Base-by-base conservation (phyloP, 2,329 filamentous ascomycete species). In the Colletotrichum somersetense region DNA sequence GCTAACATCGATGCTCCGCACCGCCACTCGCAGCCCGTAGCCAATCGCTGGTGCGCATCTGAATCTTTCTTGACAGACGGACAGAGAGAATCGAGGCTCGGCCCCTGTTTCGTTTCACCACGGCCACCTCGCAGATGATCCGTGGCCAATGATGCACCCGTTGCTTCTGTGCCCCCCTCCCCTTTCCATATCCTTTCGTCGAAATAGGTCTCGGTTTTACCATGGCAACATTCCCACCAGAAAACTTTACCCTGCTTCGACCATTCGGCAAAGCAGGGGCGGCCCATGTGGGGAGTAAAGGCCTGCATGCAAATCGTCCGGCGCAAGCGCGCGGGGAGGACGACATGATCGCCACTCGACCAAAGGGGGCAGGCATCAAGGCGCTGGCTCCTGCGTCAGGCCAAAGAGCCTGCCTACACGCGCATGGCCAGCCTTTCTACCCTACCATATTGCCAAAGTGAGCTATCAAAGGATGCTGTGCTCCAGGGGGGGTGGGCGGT, bases 51-150 rank as follows among this genome's bases (percentile, higher is more conserved):
- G 30, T 46, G 30, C 62, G 53, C 46, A 69, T 55, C 70, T 44
- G 69, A 66, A 70, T 55, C 46, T 64, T 72, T 64, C 61, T 72
- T 59, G 70, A 72, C 59, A 72, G 38, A 61, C 35, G 55, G 42
- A 66, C 57, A 44, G 62, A 50, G 58, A 62, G 30, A 30, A 30
- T 30, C 30, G 30, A 30, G 40, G 66, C 66, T 72, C 69, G 48
- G 56, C 71, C 71, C 71, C 67, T 73, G 71, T 73, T 73, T 73
- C 71, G 71, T 73, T 73, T 73, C 71, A 73, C 67, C 67, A 71
- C 70, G 59, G 46, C 53, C 65, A 68, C 40, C 58, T 68, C 44
- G 65, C 69, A 55, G 57, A 72, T 50, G 66, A 61, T 72, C 70
- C 61, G 44, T 72, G 66, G 70, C 61, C 58, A 16, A 61, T 20